Evolutionary conservation across 306 rosid genomes (phyloP), one percentile per base, ranked within the genome.

Genomic region (Trifolium pratense): DNA sequence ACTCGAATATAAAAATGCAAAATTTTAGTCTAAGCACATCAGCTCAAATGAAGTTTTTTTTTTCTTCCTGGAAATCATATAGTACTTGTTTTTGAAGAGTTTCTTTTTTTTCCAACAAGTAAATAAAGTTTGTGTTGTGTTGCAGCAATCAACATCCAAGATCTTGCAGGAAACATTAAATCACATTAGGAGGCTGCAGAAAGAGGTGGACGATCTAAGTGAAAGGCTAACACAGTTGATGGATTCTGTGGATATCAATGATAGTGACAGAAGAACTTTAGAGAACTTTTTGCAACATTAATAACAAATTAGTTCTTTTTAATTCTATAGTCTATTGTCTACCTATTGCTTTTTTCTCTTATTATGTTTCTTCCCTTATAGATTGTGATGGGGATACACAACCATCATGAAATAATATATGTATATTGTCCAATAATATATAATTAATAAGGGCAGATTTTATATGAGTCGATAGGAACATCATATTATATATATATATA

Each of bases 131-230:
- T 57, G 52, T 66, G 78, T 63, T 59, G 8, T 68, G 34, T 16
- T 21, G 82, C 76, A 83, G 84, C 80, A 46, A 76, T 68, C 87
- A 37, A 52, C 60, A 7, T 76, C 87, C 0, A 68, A 45, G 75
- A 56, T 76, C 11, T 74, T 83, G 82, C 56, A 73, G 11, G 84
- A 83, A 80, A 77, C 84, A 0, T 80, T 81, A 21, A 9, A 68
- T 62, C 80, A 83, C 74, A 77, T 83, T 60, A 72, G 46, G 75
- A 76, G 68, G 75, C 66, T 83, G 31, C 84, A 83, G 84, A 73
- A 76, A 68, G 87, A 83, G 68, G 87, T 80, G 48, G 87, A 80
- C 5, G 79, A 76, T 56, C 77, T 83, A 1, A 72, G 84, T 56
- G 82, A 83, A 34, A 76, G 73, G 70, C 67, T 83, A 36, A 18